These are phyloP conservation scores for Venturia aucupariae DNA, from an alignment of 2,329 filamentous ascomycete genomes.

Conservation along the genomic window DNA sequence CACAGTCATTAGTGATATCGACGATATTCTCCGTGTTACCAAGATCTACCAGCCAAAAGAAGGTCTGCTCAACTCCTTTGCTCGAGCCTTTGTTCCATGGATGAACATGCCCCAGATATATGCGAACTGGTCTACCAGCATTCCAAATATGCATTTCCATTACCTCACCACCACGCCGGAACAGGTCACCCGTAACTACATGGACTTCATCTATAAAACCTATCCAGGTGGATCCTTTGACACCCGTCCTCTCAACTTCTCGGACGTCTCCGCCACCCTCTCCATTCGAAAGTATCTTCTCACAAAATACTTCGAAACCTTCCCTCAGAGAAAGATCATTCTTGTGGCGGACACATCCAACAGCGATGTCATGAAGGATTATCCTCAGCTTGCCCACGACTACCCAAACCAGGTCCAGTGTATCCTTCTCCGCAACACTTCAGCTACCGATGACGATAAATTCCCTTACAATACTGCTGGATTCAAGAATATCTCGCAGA, in stretches of 20 bases:
- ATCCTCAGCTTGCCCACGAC: constrained; percentile 51
- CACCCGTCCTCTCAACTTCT: constrained; percentile 70
- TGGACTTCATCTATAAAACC: constrained; percentile 68
- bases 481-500: constrained; percentile 58
- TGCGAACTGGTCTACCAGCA: constrained; percentile 59
- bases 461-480: constrained; percentile 69
- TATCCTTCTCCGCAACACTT: constrained; percentile 68
- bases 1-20: constrained; percentile 68
- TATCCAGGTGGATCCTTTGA: constrained; percentile 73
- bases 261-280: constrained; percentile 62
- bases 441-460: constrained; percentile 57
- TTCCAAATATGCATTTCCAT: constrained; percentile 66
- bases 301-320: constrained; percentile 64
- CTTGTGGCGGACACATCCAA: constrained; percentile 70
- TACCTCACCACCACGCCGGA: constrained; percentile 75
- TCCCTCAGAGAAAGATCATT: constrained; percentile 65
- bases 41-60: constrained; percentile 70
- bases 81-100: constrained; percentile 60
- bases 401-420: constrained; percentile 66
- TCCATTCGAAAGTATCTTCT: constrained; percentile 62
- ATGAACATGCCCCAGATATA: constrained; percentile 74
- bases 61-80: constrained; percentile 68
- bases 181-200: constrained; percentile 68
- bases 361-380: constrained; percentile 62
- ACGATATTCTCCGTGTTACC: constrained; percentile 71